phyloP scores from a whole-genome alignment of 345 rosid species.

The Alliaria petiolata region DNA sequence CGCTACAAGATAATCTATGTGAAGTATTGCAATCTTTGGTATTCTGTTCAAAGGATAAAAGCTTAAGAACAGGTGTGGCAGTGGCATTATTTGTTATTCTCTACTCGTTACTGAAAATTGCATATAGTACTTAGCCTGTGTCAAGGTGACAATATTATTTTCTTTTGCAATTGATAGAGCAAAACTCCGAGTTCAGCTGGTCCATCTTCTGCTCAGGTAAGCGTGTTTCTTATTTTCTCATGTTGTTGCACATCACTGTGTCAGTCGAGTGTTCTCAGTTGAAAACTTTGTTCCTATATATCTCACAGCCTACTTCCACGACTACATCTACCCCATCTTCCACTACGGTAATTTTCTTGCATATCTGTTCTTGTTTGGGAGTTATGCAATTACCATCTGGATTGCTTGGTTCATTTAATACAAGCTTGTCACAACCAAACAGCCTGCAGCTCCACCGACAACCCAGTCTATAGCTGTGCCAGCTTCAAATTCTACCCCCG shows the following conservation, averaged over 20 bases:
- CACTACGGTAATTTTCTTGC: slow-evolving; percentile 18
- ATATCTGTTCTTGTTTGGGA: not conserved
- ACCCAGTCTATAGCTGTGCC: slow-evolving; percentile 36
- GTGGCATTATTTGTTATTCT: not conserved
- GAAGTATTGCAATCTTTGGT: not conserved
- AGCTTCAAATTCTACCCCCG: slow-evolving; percentile 35
- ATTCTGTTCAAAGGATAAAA: not conserved
- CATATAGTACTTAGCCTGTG: not conserved
- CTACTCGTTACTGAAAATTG: not conserved
- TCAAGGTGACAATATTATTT: not conserved
- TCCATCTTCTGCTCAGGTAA: slow-evolving; percentile 58
- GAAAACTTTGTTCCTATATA: slow-evolving; percentile 2
- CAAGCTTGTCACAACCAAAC: not conserved
- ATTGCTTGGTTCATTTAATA: not conserved
- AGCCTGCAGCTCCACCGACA: slow-evolving; percentile 16
- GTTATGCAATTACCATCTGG: not conserved
- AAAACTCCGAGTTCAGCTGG: slow-evolving; percentile 54
- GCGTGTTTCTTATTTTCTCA: not conserved
- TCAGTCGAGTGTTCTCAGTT: slow-evolving; percentile 3
- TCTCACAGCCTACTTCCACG: slow-evolving; percentile 52
- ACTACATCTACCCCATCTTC: slow-evolving; percentile 34
- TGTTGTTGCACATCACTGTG: not conserved
- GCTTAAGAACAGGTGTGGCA: not conserved
- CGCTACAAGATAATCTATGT: not conserved
- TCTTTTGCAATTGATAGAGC: slow-evolving; percentile 45